A percentile compares a stretch with the other conserved stretches of the same genome.
Evolutionary conservation across 2,329 filamentous ascomycete genomes (phyloP).

Genomic region (Cytospora piceae): DNA sequence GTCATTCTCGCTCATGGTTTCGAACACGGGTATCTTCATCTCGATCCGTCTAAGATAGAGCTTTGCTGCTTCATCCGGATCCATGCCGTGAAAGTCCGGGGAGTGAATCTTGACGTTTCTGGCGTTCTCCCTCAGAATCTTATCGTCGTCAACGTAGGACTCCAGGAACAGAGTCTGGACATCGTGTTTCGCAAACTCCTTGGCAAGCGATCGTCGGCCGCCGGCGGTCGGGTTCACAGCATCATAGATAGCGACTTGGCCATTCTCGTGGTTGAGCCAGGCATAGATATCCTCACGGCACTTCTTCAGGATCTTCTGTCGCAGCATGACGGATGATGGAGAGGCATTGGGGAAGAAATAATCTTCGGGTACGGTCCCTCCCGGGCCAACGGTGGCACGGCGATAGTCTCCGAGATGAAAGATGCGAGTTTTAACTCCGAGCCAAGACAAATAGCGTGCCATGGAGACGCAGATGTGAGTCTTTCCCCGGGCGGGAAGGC

Average conservation of each 20-base stretch:
- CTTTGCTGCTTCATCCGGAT: slow-evolving; percentile 86
- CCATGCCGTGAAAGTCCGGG: slow-evolving; percentile 94
- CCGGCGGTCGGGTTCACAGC: slow-evolving; percentile 90
- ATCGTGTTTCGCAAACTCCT: slow-evolving; percentile 97
- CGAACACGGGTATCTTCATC: slow-evolving; percentile 91
- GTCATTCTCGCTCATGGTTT: slow-evolving; percentile 93
- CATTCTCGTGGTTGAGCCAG: slow-evolving; percentile 95
- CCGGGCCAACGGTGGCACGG: slow-evolving; percentile 83
- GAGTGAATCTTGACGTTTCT: slow-evolving; percentile 97
- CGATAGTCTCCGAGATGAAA: slow-evolving; percentile 98
- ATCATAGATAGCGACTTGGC: slow-evolving; percentile 97
- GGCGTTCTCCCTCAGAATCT: slow-evolving; percentile 94
- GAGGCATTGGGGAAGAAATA: slow-evolving; percentile 98
- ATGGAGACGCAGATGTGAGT: slow-evolving; percentile 97
- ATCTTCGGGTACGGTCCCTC: slow-evolving; percentile 86
- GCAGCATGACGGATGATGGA: slow-evolving; percentile 85
- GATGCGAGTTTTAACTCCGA: slow-evolving; percentile 96
- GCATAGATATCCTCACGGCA: slow-evolving; percentile 96
- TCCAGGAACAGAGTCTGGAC: slow-evolving; percentile 98
- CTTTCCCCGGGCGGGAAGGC: slow-evolving; percentile 91
- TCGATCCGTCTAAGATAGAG: slow-evolving; percentile 90
- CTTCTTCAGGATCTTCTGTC: slow-evolving; percentile 97
- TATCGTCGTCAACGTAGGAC: slow-evolving; percentile 90
- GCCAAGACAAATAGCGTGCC: slow-evolving; percentile 92
- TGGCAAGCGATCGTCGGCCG: slow-evolving; percentile 81